These are phyloP conservation scores for Dendrocalamus latiflorus DNA, from an alignment of 202 grass and related monocot genomes.

Conservation along the genomic window DNA sequence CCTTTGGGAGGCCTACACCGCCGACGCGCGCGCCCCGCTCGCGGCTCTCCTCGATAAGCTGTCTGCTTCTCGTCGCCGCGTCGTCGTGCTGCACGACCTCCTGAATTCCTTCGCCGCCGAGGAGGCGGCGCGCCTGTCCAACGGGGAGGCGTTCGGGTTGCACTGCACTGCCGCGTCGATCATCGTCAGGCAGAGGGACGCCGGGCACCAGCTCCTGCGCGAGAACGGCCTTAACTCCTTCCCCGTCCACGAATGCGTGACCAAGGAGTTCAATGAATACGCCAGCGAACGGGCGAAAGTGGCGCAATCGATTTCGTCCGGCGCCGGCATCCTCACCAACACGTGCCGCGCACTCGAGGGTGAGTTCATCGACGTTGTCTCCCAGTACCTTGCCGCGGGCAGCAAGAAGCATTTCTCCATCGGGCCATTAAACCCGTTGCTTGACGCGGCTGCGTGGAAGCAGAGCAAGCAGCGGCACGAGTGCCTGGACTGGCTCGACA, in stretches of 20 bases:
- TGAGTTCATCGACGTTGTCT: slow-evolving; percentile 33
- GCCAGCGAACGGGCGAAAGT: background rate
- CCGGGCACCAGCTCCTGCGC: slow-evolving; percentile 1
- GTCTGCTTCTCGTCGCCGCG: slow-evolving; percentile 2
- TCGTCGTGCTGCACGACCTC: slow-evolving; percentile 46
- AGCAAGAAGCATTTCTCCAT: slow-evolving; percentile 46
- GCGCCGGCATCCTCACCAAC: slow-evolving; percentile 34
- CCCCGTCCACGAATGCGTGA: background rate
- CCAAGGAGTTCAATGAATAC: slow-evolving; percentile 25
- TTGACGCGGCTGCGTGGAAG: background rate
- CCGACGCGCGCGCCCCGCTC: slow-evolving; percentile 15
- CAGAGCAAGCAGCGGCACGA: slow-evolving; percentile 15
- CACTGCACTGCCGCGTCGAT: slow-evolving; percentile 17
- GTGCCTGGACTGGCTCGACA: slow-evolving; percentile 58
- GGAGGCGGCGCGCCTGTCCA: slow-evolving; percentile 31
- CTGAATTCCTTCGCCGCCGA: slow-evolving; percentile 32
- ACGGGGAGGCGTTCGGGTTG: slow-evolving; percentile 35
- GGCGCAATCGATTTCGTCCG: background rate
- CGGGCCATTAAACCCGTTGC: slow-evolving; percentile 44
- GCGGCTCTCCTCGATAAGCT: slow-evolving; percentile 33
- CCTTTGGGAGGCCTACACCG: slow-evolving; percentile 17
- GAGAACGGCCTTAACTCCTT: slow-evolving; percentile 15
- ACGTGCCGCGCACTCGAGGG: slow-evolving; percentile 41
- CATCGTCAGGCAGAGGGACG: background rate
- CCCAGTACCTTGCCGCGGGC: background rate